Evolutionary conservation across 225 moss, liverwort and hornwort genomes (phyloP).

Genomic region (Marchantia paleacea): DNA sequence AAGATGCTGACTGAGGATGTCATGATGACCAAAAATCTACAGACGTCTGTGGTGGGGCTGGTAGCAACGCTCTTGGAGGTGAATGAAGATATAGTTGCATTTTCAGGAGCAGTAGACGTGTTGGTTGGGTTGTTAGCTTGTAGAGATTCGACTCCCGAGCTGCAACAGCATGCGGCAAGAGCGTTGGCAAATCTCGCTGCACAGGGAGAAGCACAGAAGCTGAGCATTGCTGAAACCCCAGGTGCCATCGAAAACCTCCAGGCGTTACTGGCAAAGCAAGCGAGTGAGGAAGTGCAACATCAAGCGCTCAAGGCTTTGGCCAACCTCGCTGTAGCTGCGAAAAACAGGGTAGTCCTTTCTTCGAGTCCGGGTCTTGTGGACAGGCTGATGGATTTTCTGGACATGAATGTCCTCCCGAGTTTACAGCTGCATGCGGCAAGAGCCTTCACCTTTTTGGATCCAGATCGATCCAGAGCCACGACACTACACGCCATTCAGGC

Average conservation of each 20-base stretch:
- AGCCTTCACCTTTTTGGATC: constrained; percentile 18
- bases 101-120: constrained; percentile 16
- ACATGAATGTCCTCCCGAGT: not conserved
- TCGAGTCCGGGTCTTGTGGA: constrained; percentile 1
- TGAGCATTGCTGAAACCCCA: constrained; percentile 17
- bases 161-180: constrained; percentile 18
- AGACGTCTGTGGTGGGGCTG: constrained; percentile 17
- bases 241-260: constrained; percentile 10
- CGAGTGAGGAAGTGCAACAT: constrained; percentile 14
- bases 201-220: constrained; percentile 16
- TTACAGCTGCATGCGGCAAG: constrained; percentile 26
- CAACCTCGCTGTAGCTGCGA: constrained; percentile 6
- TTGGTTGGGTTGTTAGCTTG: constrained; percentile 15
- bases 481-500: constrained; percentile 1
- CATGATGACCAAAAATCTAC: constrained; percentile 13
- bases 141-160: constrained; percentile 7
- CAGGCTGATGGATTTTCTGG: constrained; percentile 11
- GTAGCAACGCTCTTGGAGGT: constrained; percentile 26
- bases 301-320: constrained; percentile 22
- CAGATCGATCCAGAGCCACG: constrained; percentile 1
- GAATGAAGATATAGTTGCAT: not conserved
- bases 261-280: not conserved
- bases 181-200: constrained; percentile 24
- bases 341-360: not conserved
- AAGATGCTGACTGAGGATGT: constrained; percentile 16